These are phyloP conservation scores for Sergeia podlipaevii DNA, from an alignment of 208 protist species.

Conservation along the genomic window DNA sequence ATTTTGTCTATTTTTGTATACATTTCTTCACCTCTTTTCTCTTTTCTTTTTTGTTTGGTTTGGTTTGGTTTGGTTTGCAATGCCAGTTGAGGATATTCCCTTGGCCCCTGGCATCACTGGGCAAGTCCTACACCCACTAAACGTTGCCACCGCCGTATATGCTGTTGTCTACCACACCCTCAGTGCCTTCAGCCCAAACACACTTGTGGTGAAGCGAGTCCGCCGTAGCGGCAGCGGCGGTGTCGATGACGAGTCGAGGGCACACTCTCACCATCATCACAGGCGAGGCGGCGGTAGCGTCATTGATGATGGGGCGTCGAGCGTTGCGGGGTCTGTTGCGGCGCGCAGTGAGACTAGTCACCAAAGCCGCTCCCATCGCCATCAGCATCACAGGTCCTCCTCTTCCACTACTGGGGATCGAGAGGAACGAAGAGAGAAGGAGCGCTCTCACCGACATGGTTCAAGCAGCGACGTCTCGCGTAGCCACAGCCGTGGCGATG, in stretches of 20 bases:
- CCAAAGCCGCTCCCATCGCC: neutral
- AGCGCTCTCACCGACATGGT: neutral
- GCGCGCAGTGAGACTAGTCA: neutral
- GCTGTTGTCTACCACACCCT: conserved; percentile 37
- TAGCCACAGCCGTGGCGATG: conserved; percentile 4
- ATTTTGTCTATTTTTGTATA: conserved; percentile 12
- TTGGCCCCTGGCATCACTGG: conserved; percentile 18
- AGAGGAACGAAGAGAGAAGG: too few relatives aligned
- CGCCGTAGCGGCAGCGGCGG: conserved; percentile 19
- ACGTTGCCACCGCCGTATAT: conserved; percentile 27
- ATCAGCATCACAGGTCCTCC: neutral
- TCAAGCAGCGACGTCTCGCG: neutral
- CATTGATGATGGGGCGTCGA: too few relatives aligned
- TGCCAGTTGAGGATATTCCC: conserved; percentile 8
- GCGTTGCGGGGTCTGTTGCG: neutral
- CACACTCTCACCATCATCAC: neutral
- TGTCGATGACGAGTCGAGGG: conserved; percentile 1
- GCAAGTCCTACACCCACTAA: conserved; percentile 53
- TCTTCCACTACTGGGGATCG: too few relatives aligned
- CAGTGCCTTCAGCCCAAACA: conserved; percentile 50
- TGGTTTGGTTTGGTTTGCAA: neutral
- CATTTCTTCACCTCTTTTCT: neutral
- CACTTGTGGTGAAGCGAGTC: conserved; percentile 37
- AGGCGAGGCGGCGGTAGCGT: conserved; percentile 2
- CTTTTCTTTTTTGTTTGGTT: conserved; percentile 5